Evolutionary conservation across 352 stramenopile genomes (phyloP), one percentile per base, ranked within the genome.

Genomic region (Phytophthora sojae): DNA sequence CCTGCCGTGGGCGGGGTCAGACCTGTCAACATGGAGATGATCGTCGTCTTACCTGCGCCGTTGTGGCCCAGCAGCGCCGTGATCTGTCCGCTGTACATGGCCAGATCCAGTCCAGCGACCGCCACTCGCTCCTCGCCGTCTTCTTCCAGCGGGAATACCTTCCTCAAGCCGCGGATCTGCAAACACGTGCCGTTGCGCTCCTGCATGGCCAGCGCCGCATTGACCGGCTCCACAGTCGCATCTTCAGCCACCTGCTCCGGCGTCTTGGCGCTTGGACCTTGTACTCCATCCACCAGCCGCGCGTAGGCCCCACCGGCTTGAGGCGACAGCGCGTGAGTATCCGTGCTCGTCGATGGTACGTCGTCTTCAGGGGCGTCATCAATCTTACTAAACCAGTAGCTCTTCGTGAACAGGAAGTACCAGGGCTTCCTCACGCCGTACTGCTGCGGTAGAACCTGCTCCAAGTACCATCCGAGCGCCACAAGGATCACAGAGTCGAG

Each of bases 21-120:
- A 6, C 96, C 96, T 1, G 94, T 99, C 29, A 99, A 70, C 86
- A 99, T 98, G 0, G 80, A 95, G 23, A 99, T 96, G 0, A 92
- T 89, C 3, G 95, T 99, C 44, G 90, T 95, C 68, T 98, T 99
- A n/a, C 96, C 95, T 2, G 83, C 85, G 0, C 85, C 85, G 54
- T 92, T 91, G 67, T 92, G 86, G 2, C 96, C 96, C 11, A 99
- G 75, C 11, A 99, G 79, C 15, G 83, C 88, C 6, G 94, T 97
- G 68, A 99, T 98, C 73, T 99, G 94, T 0, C 91, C 91, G 26
- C 83, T 81, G 69, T 98, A 98, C 68, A 99, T 92, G 7, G 84
- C 91, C 19, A 98, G 69, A 61, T 93, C 81, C 14, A 99, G 57
- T 1, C 79, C 64, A 30, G 97, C 73, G 0, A 99, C 93, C 0